A percentile compares a stretch with the other conserved stretches of the same genome.
phyloP scores from a whole-genome alignment of 306 rosid species.

The Prunus davidiana region DNA sequence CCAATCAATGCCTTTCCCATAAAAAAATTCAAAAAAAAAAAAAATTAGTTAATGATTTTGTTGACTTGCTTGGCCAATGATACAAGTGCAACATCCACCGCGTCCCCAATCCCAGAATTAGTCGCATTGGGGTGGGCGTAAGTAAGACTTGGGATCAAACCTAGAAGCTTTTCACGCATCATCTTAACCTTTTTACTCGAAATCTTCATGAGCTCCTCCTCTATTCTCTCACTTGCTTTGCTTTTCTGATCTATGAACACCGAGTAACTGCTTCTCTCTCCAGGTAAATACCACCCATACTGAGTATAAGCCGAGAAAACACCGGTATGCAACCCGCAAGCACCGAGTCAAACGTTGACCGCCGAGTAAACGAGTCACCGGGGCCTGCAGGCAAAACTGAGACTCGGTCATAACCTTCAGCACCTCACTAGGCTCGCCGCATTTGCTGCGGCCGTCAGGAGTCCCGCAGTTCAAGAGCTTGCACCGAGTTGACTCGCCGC shows the following conservation, averaged over 20 bases:
- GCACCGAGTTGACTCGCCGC: not conserved
- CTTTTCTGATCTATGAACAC: conserved; percentile 3
- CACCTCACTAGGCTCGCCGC: not conserved
- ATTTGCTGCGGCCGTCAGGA: not conserved
- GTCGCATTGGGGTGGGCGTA: conserved; percentile 6
- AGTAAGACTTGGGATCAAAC: not conserved
- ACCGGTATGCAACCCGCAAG: conserved; percentile 12
- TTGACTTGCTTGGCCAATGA: not conserved
- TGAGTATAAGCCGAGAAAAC: conserved; percentile 7
- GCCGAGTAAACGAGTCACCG: conserved; percentile 1
- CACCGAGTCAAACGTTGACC: conserved; percentile 11
- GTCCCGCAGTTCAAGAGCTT: not conserved
- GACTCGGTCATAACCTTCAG: not conserved
- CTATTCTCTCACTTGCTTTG: not conserved
- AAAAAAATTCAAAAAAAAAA: too few relatives aligned
- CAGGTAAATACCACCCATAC: conserved; percentile 5
- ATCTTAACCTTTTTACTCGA: not conserved
- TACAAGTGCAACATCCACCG: conserved; percentile 3
- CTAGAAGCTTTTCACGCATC: not conserved
- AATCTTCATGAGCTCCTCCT: conserved; percentile 5
- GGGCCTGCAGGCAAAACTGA: conserved; percentile 2
- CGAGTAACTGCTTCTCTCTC: not conserved
- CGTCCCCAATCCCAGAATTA: not conserved
- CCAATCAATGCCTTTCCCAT: too few relatives aligned
- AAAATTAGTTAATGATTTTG: not conserved